phyloP scores from a whole-genome alignment of 129 eudicot genomes.

The Artemisia argyi region DNA sequence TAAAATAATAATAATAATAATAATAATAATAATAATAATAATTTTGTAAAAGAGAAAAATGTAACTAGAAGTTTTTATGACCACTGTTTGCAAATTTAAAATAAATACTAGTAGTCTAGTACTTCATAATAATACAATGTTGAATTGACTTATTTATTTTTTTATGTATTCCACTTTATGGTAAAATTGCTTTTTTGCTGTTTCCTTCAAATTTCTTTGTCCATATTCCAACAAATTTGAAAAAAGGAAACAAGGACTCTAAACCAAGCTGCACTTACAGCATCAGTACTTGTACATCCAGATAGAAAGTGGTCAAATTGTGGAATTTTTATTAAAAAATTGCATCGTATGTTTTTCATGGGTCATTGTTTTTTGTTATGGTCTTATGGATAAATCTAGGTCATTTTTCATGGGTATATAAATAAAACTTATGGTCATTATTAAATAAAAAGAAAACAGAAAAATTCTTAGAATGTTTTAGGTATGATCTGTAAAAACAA shows the following conservation, averaged over 20 bases:
- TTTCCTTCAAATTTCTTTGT: constrained; percentile 19
- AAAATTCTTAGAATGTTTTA: background rate
- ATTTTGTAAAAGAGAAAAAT: too few relatives aligned
- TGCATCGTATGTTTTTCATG: constrained; percentile 16
- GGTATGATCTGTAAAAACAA: too few relatives aligned
- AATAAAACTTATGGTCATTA: background rate
- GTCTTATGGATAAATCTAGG: constrained; percentile 17
- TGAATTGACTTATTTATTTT: constrained; percentile 3
- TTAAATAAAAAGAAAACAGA: constrained; percentile 8
- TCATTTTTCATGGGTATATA: background rate
- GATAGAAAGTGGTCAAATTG: constrained; percentile 27
- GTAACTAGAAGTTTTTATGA: too few relatives aligned
- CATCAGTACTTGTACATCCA: constrained; percentile 26
- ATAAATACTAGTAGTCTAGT: too few relatives aligned
- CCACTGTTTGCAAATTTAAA: too few relatives aligned
- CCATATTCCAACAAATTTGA: background rate
- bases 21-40: too few relatives aligned
- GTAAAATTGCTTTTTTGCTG: constrained; percentile 29
- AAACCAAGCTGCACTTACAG: constrained; percentile 21
- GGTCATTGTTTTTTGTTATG: constrained; percentile 18
- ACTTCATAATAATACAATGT: background rate
- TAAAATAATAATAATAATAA: too few relatives aligned
- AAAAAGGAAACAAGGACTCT: constrained; percentile 26
- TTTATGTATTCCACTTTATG: background rate
- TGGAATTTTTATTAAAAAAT: background rate